phyloP scores from a whole-genome alignment of 164 flowering plant genomes.

The Liquidambar formosana region DNA sequence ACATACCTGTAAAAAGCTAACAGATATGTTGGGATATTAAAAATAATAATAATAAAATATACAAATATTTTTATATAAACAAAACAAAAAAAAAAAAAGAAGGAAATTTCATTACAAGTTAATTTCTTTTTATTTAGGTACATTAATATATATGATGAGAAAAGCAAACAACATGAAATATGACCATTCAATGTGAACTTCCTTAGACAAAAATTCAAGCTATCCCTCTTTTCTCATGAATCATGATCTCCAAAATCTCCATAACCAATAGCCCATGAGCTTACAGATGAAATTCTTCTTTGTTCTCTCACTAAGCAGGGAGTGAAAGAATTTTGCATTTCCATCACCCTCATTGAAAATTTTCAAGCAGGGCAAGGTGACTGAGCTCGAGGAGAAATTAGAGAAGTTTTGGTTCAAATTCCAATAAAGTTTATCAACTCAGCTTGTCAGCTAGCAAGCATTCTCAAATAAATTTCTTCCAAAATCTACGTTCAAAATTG shows the following conservation, averaged over 20 bases:
- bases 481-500: too few species aligned
- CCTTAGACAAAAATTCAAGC: not conserved
- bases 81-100: not conserved
- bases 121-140: not conserved
- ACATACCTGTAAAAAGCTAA: conserved; percentile 58
- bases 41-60: not conserved
- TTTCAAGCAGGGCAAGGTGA: too few species aligned
- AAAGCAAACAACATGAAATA: not conserved
- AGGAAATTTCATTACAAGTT: not conserved
- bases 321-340: too few species aligned
- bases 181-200: too few species aligned
- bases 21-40: not conserved
- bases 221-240: not conserved
- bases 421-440: too few species aligned
- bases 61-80: not conserved
- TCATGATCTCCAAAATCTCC: not conserved
- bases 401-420: too few species aligned
- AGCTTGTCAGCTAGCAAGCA: too few species aligned
- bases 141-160: not conserved
- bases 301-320: too few species aligned
- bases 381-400: too few species aligned
- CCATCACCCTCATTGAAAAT: too few species aligned
- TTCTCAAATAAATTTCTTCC: too few species aligned
- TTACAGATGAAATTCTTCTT: too few species aligned
- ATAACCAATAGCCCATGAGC: not conserved